A percentile compares a stretch with the other conserved stretches of the same genome.
These are phyloP conservation scores for Pseudocercospora musae DNA, from an alignment of 2,329 filamentous ascomycete genomes.

Conservation along the genomic window DNA sequence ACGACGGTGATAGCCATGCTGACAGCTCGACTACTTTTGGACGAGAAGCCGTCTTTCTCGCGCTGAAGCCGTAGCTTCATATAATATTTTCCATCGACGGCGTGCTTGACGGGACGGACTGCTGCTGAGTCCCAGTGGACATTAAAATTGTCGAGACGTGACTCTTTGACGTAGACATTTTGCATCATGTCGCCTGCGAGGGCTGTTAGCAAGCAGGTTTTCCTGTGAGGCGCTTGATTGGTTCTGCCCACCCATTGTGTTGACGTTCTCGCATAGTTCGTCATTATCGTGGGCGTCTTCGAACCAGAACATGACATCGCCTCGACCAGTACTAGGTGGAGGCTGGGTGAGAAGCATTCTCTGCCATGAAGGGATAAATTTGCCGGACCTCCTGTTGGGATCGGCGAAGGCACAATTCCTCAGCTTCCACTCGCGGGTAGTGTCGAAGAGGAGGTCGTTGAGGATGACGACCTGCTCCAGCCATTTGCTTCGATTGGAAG, in stretches of 20 bases:
- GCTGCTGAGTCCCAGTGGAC: slow-evolving; percentile 14
- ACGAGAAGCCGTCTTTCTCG: slow-evolving; percentile 8
- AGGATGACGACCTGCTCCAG: slow-evolving; percentile 19
- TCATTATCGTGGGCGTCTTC: slow-evolving; percentile 18
- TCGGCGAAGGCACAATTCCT: slow-evolving; percentile 12
- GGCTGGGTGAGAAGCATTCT: slow-evolving; percentile 21
- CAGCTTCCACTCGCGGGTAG: slow-evolving; percentile 17
- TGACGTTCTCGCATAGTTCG: slow-evolving; percentile 17
- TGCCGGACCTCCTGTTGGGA: neutral
- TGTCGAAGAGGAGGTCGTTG: slow-evolving; percentile 22
- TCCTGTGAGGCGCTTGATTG: no score
- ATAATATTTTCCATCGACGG: slow-evolving; percentile 19
- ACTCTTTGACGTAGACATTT: slow-evolving; percentile 17
- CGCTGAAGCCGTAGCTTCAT: slow-evolving; percentile 11
- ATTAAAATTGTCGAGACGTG: slow-evolving; percentile 5
- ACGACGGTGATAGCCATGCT: neutral
- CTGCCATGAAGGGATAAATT: slow-evolving; percentile 21
- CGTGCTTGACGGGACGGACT: slow-evolving; percentile 18
- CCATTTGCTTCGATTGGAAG: slow-evolving; percentile 18
- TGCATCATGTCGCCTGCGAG: slow-evolving; percentile 13
- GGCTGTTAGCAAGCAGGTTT: neutral
- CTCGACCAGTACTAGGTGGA: slow-evolving; percentile 14
- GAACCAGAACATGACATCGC: slow-evolving; percentile 23
- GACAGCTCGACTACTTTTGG: neutral
- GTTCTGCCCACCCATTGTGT: slow-evolving; percentile 9